Percentiles rank a stretch among this genome's conserved stretches.
phyloP scores from a whole-genome alignment of 176 grass and related monocot species.

The Phragmites australis region DNA sequence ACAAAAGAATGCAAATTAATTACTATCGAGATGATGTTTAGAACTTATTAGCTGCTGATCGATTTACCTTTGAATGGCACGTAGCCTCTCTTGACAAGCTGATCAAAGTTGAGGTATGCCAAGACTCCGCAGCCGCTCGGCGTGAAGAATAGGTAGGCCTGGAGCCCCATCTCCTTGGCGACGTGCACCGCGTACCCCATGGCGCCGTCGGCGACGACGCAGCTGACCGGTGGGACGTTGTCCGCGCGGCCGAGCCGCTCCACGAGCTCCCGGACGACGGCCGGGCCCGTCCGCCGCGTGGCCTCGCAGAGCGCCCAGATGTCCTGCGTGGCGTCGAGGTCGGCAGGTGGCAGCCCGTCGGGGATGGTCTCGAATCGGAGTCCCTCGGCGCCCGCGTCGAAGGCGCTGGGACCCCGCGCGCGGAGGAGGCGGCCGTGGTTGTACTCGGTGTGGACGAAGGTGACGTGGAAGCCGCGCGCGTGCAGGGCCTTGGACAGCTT shows the following conservation, averaged over 20 bases:
- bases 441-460: slow-evolving; percentile 69
- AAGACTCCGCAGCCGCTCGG: slow-evolving; percentile 56
- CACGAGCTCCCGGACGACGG: slow-evolving; percentile 38
- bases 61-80: slow-evolving; percentile 63
- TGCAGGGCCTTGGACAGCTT: slow-evolving; percentile 57
- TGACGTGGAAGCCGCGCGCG: slow-evolving; percentile 55
- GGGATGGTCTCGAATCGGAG: slow-evolving; percentile 60
- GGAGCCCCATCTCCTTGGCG: slow-evolving; percentile 60
- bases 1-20: background rate
- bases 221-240: slow-evolving; percentile 46
- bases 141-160: slow-evolving; percentile 52
- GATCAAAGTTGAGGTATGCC: slow-evolving; percentile 56
- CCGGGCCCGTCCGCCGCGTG: slow-evolving; percentile 40
- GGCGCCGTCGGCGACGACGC: slow-evolving; percentile 57
- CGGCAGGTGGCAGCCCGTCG: slow-evolving; percentile 55
- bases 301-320: slow-evolving; percentile 55
- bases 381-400: slow-evolving; percentile 27
- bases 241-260: slow-evolving; percentile 14
- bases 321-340: slow-evolving; percentile 62
- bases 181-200: slow-evolving; percentile 57
- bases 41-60: too few relatives aligned
- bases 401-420: slow-evolving; percentile 24
- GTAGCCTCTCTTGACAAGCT: slow-evolving; percentile 52
- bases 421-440: slow-evolving; percentile 65
- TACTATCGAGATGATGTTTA: background rate